Evolutionary conservation across 805 yeast genomes (phyloP).

Genomic region (Candida ortonii): DNA sequence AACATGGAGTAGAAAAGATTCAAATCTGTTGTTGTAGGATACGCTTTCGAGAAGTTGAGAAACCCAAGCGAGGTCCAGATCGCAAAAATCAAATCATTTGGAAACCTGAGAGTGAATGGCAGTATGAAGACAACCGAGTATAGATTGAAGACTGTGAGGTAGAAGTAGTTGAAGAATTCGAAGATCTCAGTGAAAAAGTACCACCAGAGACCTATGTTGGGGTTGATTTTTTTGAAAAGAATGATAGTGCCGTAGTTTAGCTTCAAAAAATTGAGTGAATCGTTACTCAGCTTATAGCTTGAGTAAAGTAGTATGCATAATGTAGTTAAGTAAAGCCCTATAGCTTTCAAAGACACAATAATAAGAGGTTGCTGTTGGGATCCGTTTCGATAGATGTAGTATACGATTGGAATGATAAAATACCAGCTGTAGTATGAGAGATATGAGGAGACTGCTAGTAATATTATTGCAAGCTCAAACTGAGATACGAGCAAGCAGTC

Average conservation of each 20-base stretch:
- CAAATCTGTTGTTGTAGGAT: conserved; percentile 80
- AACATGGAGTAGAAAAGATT: conserved; percentile 38
- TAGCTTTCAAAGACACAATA: conserved; percentile 23
- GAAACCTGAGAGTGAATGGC: conserved; percentile 73
- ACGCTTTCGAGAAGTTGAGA: conserved; percentile 69
- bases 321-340: conserved; percentile 28
- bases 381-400: conserved; percentile 24
- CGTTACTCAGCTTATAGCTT: conserved; percentile 39
- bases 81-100: conserved; percentile 33
- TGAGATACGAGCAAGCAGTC: conserved; percentile 43
- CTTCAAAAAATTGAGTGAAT: conserved; percentile 44
- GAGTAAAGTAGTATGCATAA: conserved; percentile 31
- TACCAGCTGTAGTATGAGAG: conserved; percentile 61
- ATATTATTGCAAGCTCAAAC: conserved; percentile 43
- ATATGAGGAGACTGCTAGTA: conserved; percentile 62
- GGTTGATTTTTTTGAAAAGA: conserved; percentile 67
- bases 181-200: conserved; percentile 95
- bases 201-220: conserved; percentile 98
- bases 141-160: conserved; percentile 77
- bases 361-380: conserved; percentile 2
- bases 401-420: conserved; percentile 56
- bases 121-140: conserved; percentile 62
- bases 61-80: conserved; percentile 39
- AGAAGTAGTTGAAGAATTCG: conserved; percentile 81
- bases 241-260: conserved; percentile 58